Percentiles rank a stretch among this genome's conserved stretches.
phyloP scores from a whole-genome alignment of 495 filamentous ascomycete genomes.

The Lasiosphaeris hirsuta region DNA sequence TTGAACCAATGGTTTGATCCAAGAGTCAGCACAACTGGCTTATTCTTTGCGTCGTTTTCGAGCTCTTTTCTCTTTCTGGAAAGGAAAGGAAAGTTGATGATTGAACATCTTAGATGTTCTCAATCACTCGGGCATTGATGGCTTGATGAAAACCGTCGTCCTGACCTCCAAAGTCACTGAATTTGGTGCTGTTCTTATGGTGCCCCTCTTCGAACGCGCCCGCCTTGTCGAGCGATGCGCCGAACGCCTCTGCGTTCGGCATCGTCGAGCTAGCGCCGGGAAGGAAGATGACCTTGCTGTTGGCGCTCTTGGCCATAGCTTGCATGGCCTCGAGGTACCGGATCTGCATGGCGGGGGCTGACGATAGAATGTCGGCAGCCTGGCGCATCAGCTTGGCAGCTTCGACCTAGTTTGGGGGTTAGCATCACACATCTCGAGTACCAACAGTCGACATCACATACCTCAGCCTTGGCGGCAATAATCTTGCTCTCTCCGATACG shows the following conservation, averaged over 20 bases:
- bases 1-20: too few relatives aligned
- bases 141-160: conserved; percentile 71
- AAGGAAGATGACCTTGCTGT: conserved; percentile 96
- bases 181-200: conserved; percentile 19
- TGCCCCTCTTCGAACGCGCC: neutral
- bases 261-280: conserved; percentile 65
- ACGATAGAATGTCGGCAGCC: conserved; percentile 91
- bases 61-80: neutral
- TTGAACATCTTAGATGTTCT: conserved; percentile 67
- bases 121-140: conserved; percentile 79
- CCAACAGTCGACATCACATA: neutral
- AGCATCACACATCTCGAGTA: neutral
- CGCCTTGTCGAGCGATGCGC: conserved; percentile 25
- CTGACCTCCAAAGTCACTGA: conserved; percentile 43
- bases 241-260: conserved; percentile 44
- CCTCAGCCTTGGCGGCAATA: conserved; percentile 89
- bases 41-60: too few relatives aligned
- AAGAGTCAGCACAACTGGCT: too few relatives aligned
- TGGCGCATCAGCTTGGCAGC: conserved; percentile 96
- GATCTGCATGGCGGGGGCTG: conserved; percentile 98
- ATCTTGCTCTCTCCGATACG: conserved; percentile 98
- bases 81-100: neutral
- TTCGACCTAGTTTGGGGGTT: conserved; percentile 57
- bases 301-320: conserved; percentile 93
- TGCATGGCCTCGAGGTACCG: conserved; percentile 99